These are phyloP conservation scores for Wickerhamomyces bovis DNA, from an alignment of 805 yeast species.

Conservation along the genomic window DNA sequence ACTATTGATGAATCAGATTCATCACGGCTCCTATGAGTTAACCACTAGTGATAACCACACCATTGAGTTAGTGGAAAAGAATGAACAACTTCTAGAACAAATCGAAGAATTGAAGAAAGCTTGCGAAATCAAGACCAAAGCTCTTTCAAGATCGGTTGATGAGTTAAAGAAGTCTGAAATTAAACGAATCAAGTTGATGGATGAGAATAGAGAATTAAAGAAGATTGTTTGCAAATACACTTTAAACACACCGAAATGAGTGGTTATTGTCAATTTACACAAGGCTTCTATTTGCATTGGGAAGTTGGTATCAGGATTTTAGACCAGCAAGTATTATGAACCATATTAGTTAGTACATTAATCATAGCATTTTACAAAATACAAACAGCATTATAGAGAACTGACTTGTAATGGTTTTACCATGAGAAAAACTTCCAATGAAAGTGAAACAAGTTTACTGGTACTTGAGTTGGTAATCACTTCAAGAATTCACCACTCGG, in stretches of 20 bases:
- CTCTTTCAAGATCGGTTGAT: constrained; percentile 26
- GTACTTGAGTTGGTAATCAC: too few relatives aligned
- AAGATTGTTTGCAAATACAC: constrained; percentile 20
- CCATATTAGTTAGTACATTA: not conserved
- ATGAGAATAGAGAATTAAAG: constrained; percentile 32
- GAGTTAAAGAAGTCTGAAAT: constrained; percentile 32
- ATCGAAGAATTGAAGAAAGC: constrained; percentile 25
- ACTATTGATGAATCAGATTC: not conserved
- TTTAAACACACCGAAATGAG: constrained; percentile 8
- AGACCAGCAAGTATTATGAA: not conserved
- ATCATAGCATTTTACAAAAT: not conserved
- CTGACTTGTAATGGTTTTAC: not conserved
- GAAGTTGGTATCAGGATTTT: not conserved
- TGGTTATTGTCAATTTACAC: not conserved
- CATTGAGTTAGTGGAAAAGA: constrained; percentile 1
- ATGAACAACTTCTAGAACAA: constrained; percentile 1
- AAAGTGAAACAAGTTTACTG: too few relatives aligned
- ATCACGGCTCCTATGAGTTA: not conserved
- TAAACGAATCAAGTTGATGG: constrained; percentile 29
- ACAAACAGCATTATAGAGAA: not conserved
- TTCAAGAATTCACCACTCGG: too few relatives aligned
- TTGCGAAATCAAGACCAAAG: constrained; percentile 28
- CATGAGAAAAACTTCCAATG: too few relatives aligned
- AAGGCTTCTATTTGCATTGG: not conserved
- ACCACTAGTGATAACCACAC: not conserved